Evolutionary conservation across 345 rosid genomes (phyloP).

Genomic region (Eucalyptus fibrosa): DNA sequence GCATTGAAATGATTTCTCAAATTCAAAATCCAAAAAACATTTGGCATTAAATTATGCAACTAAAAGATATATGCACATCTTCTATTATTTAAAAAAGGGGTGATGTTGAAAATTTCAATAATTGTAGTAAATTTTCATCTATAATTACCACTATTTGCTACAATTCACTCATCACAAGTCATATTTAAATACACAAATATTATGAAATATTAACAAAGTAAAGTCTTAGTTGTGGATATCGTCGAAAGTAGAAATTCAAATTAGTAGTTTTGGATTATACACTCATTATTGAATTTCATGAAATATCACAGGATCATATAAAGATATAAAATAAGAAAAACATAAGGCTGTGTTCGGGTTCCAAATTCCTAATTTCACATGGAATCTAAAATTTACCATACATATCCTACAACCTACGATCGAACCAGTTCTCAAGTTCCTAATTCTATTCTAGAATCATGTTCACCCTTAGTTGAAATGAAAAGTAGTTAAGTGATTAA

Average conservation of each 20-base stretch:
- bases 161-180: no score
- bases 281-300: no score
- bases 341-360: no score
- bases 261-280: no score
- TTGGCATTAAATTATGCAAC: neutral
- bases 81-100: neutral
- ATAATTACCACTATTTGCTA: fast-evolving
- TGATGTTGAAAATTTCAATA: no score
- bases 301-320: fast-evolving
- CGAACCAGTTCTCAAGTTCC: no score
- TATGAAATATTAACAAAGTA: no score
- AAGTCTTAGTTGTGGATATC: no score
- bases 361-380: fast-evolving
- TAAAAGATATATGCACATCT: neutral
- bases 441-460: fast-evolving
- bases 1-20: neutral
- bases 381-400: no score
- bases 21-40: neutral
- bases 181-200: no score
- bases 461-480: neutral
- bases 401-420: fast-evolving
- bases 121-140: no score
- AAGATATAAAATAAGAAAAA: no score
- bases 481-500: neutral
- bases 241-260: fast-evolving